phyloP scores from a whole-genome alignment of 2,329 filamentous ascomycete genomes.

The Colletotrichum sp. region DNA sequence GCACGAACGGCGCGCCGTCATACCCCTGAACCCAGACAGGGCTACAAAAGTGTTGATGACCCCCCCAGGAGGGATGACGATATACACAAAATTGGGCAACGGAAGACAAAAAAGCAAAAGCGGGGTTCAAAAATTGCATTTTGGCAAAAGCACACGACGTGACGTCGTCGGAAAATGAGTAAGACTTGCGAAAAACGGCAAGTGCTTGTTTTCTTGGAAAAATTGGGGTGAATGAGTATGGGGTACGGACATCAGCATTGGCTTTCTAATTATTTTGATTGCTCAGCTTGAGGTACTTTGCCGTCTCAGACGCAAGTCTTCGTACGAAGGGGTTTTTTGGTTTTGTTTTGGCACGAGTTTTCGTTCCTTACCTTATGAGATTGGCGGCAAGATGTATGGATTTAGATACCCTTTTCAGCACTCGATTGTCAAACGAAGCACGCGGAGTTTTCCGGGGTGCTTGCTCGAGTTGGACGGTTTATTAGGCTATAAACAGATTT shows the following conservation, averaged over 20 bases:
- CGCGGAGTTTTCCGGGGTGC: not conserved
- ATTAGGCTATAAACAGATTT: not conserved
- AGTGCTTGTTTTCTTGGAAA: not conserved
- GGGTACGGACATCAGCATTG: not conserved
- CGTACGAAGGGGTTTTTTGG: not conserved
- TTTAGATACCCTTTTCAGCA: slow-evolving; percentile 1
- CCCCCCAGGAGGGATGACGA: not conserved
- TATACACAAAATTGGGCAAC: not conserved
- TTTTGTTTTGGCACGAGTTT: not conserved
- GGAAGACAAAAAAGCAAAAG: not conserved
- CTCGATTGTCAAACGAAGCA: not conserved
- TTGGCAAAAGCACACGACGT: not conserved
- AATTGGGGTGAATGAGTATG: not conserved
- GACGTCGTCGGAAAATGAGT: not conserved
- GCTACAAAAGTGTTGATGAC: not conserved
- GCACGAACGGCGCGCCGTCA: slow-evolving; percentile 9
- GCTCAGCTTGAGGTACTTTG: not conserved
- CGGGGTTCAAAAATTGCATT: not conserved
- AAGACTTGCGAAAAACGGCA: not conserved
- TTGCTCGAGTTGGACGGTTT: not conserved
- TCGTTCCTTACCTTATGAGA: not conserved
- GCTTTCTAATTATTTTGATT: not conserved
- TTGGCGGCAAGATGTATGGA: not conserved
- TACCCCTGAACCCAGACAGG: slow-evolving; percentile 9
- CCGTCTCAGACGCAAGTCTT: not conserved